phyloP scores from a whole-genome alignment of 805 yeast species.

The Maudiozyma barnettii region DNA sequence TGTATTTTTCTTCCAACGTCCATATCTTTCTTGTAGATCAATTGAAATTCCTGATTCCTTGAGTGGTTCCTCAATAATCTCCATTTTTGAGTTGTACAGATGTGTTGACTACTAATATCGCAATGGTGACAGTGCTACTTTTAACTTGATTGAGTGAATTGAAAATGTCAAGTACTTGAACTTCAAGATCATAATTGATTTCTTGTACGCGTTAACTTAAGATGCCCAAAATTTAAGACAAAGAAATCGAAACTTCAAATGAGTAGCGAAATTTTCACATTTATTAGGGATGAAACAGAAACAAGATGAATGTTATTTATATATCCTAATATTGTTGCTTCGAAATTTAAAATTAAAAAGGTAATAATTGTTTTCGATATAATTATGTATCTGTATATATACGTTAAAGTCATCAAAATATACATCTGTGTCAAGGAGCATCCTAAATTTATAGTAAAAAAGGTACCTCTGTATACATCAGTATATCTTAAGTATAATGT shows the following conservation, averaged over 20 bases:
- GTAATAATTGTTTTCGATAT: background rate
- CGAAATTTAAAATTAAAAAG: background rate
- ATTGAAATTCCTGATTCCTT: constrained; percentile 10
- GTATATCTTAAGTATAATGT: background rate
- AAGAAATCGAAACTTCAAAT: too few species aligned
- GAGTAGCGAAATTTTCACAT: too few species aligned
- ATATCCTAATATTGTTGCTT: too few species aligned
- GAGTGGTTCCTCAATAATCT: background rate
- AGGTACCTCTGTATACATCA: background rate
- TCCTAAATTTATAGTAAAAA: background rate
- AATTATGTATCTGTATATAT: constrained; percentile 1
- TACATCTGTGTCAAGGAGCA: background rate
- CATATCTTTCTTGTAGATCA: constrained; percentile 26
- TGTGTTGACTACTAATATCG: too few species aligned
- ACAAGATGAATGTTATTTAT: too few species aligned
- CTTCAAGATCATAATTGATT: too few species aligned
- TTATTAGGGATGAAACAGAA: too few species aligned
- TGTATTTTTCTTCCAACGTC: constrained; percentile 69
- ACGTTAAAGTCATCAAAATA: constrained; percentile 2
- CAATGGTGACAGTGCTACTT: too few species aligned
- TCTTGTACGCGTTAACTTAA: too few species aligned
- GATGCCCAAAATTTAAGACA: too few species aligned
- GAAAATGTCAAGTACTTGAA: too few species aligned
- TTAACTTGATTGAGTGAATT: too few species aligned
- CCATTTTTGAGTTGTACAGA: background rate